A percentile compares a stretch with the other conserved stretches of the same genome.
phyloP scores from a whole-genome alignment of 305 asterid genomes.

The Lippia alba region DNA sequence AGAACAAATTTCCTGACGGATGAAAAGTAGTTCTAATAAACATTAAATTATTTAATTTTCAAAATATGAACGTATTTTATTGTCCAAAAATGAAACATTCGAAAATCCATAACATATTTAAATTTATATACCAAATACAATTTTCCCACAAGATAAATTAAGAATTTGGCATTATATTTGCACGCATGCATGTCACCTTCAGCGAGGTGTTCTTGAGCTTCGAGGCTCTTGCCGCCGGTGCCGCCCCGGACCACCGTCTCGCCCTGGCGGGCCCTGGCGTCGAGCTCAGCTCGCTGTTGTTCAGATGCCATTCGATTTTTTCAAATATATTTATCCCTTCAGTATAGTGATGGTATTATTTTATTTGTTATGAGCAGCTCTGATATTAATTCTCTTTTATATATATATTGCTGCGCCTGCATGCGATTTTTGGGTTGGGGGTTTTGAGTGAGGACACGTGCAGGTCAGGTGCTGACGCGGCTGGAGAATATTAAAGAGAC shows the following conservation, averaged over 20 bases:
- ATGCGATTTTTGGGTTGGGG: background rate
- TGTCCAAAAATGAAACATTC: too few species aligned
- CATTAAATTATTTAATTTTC: too few species aligned
- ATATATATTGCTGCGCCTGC: constrained; percentile 14
- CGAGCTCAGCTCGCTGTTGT: constrained; percentile 52
- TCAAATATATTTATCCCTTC: background rate
- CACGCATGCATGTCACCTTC: constrained; percentile 38
- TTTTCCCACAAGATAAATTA: background rate
- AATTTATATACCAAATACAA: background rate
- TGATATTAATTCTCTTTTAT: background rate
- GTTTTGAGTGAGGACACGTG: constrained; percentile 37
- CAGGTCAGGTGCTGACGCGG: constrained; percentile 36
- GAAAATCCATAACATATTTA: too few species aligned
- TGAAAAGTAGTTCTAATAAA: too few species aligned
- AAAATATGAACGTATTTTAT: too few species aligned
- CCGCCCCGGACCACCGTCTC: constrained; percentile 73
- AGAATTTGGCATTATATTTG: background rate
- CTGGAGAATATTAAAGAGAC: constrained; percentile 4
- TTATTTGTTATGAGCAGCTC: background rate
- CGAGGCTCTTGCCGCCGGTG: constrained; percentile 69
- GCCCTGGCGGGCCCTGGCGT: constrained; percentile 59
- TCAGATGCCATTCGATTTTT: constrained; percentile 55
- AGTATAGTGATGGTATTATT: too few species aligned
- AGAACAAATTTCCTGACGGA: too few species aligned
- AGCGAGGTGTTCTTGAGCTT: constrained; percentile 72